Percentiles rank a stretch among this genome's conserved stretches.
Evolutionary conservation across 2,329 filamentous ascomycete species (phyloP).

Genomic region (Clarireedia monteithiana): DNA sequence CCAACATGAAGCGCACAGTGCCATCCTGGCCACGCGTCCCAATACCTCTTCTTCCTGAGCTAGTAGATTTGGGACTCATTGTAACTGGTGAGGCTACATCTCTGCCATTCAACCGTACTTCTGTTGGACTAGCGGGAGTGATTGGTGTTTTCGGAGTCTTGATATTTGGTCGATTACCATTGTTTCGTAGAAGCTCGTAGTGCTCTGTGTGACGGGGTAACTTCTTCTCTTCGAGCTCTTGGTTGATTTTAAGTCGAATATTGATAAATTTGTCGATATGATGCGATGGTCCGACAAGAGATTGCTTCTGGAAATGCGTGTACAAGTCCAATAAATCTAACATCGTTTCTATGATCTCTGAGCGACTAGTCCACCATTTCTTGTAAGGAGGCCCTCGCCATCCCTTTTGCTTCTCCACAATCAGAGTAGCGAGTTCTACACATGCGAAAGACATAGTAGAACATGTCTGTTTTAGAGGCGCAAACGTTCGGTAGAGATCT

Average conservation of each 20-base stretch:
- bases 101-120: conserved; percentile 26
- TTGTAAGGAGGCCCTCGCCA: conserved; percentile 40
- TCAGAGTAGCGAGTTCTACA: conserved; percentile 68
- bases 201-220: conserved; percentile 57
- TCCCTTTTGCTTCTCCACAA: conserved; percentile 47
- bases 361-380: conserved; percentile 39
- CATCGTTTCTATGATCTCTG: conserved; percentile 63
- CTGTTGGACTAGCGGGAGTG: conserved; percentile 28
- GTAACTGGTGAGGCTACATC: conserved; percentile 25
- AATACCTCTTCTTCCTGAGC: conserved; percentile 21
- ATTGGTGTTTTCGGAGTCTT: conserved; percentile 30
- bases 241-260: conserved; percentile 80
- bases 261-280: conserved; percentile 74
- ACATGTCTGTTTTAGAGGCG: conserved; percentile 81
- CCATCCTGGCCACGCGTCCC: conserved; percentile 46
- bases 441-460: conserved; percentile 78
- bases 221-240: conserved; percentile 60
- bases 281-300: conserved; percentile 65
- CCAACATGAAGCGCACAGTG: conserved; percentile 84
- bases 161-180: conserved; percentile 28
- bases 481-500: conserved; percentile 89
- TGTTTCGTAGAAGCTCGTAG: conserved; percentile 35
- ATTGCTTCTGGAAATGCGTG: conserved; percentile 70
- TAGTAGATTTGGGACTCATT: conserved; percentile 26
- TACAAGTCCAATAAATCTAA: conserved; percentile 90